phyloP scores from a whole-genome alignment of 805 yeast species.

The Metschnikowia lochheadii region DNA sequence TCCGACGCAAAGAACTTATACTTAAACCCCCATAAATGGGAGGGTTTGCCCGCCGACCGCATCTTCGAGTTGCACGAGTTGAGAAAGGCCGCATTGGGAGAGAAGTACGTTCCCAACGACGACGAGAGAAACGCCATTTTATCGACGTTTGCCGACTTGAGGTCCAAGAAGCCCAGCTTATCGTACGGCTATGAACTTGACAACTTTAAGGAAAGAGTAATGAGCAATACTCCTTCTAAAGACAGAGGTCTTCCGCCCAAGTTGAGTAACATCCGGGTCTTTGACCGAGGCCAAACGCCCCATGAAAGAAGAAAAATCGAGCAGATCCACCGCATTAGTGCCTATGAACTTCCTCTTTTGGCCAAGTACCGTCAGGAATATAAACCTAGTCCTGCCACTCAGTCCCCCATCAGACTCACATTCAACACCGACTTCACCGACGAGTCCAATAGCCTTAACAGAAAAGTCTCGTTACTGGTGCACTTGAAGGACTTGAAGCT shows the following conservation, averaged over 20 bases:
- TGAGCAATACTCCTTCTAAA: conserved; percentile 38
- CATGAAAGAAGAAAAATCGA: conserved; percentile 65
- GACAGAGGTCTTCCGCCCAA: conserved; percentile 37
- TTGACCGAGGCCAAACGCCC: conserved; percentile 33
- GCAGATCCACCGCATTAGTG: conserved; percentile 75
- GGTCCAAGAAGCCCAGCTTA: conserved; percentile 27
- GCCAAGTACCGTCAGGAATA: conserved; percentile 72
- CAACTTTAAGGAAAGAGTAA: conserved; percentile 38
- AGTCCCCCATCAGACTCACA: conserved; percentile 59
- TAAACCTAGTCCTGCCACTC: conserved; percentile 40
- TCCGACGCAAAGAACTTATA: conserved; percentile 31
- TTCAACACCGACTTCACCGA: conserved; percentile 68
- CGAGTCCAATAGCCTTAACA: conserved; percentile 63
- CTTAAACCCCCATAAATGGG: conserved; percentile 67
- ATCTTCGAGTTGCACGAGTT: conserved; percentile 58
- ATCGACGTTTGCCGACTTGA: conserved; percentile 35
- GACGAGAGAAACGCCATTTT: conserved; percentile 63
- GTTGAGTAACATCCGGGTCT: conserved; percentile 33
- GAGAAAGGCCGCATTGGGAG: conserved; percentile 53
- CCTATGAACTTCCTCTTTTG: conserved; percentile 86
- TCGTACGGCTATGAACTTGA: conserved; percentile 41
- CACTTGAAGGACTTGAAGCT: conserved; percentile 54
- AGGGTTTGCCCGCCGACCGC: conserved; percentile 58
- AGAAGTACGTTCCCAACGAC: conserved; percentile 52
- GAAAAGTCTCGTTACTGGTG: conserved; percentile 61